Conservation (phyloP, 1,139 yeast genomes). For the Spathaspora sp. region DNA sequence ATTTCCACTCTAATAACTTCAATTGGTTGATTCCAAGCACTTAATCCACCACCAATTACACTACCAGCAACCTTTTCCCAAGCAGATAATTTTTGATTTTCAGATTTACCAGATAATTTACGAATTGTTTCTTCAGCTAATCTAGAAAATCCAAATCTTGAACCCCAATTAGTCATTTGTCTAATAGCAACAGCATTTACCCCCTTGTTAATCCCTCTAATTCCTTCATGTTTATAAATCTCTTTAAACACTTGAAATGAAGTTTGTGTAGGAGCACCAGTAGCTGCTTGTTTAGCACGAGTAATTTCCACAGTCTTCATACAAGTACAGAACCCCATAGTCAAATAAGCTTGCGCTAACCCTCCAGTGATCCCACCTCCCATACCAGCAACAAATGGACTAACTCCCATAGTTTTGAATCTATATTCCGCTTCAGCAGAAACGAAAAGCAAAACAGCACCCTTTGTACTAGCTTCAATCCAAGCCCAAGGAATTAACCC, state of each 20-base stretch:
- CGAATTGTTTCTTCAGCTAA: slow-evolving; percentile 87
- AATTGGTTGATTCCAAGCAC: slow-evolving; percentile 99
- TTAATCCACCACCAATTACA: slow-evolving; percentile 92
- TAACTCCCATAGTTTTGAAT: slow-evolving; percentile 62
- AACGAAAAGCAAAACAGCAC: slow-evolving; percentile 93
- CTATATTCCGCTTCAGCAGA: slow-evolving; percentile 89
- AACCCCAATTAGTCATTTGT: slow-evolving; percentile 99
- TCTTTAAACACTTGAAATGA: slow-evolving; percentile 85
- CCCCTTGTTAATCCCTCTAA: slow-evolving; percentile 93
- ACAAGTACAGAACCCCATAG: slow-evolving; percentile 97
- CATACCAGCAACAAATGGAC: slow-evolving; percentile 81
- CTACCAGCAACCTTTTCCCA: slow-evolving; percentile 83
- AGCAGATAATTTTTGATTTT: slow-evolving; percentile 64
- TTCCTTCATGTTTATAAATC: slow-evolving; percentile 81
- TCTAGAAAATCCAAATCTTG: slow-evolving; percentile 90
- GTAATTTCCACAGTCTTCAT: slow-evolving; percentile 98
- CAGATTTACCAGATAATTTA: slow-evolving; percentile 56
- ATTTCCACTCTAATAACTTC: slow-evolving; percentile 97
- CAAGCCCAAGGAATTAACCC: slow-evolving; percentile 99
- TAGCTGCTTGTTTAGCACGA: slow-evolving; percentile 73
- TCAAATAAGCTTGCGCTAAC: slow-evolving; percentile 89
- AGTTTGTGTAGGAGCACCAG: slow-evolving; percentile 66
- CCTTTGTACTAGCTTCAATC: slow-evolving; percentile 99
- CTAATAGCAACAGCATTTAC: slow-evolving; percentile 99
- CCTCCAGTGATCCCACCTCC: slow-evolving; percentile 97